Conservation (phyloP, 2,329 filamentous ascomycete genomes). For the Karstenula rhodostoma region DNA sequence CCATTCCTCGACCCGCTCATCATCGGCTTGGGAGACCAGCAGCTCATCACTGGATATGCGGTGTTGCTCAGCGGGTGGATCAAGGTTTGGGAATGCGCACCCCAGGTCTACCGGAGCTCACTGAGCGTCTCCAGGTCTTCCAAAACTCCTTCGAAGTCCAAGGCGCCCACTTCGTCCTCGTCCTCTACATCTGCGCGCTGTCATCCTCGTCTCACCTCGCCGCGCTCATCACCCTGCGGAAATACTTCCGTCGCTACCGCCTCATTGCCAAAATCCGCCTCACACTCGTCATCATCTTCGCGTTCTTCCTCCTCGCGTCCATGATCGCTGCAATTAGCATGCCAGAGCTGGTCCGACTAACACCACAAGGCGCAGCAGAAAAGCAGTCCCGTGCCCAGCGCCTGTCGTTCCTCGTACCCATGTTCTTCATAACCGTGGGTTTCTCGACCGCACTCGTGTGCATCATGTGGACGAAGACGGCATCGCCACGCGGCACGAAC, state of each 20-base stretch:
- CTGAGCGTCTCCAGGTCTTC: slow-evolving; percentile 25
- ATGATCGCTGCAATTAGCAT: slow-evolving; percentile 38
- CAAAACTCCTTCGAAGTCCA: slow-evolving; percentile 37
- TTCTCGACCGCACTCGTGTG: slow-evolving; percentile 40
- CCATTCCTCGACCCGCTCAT: slow-evolving; percentile 42
- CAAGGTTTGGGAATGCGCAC: slow-evolving; percentile 23
- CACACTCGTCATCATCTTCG: slow-evolving; percentile 37
- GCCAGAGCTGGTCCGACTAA: slow-evolving; percentile 19
- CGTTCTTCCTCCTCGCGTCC: slow-evolving; percentile 35
- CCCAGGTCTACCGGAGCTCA: background rate
- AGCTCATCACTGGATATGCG: slow-evolving; percentile 43
- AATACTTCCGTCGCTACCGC: slow-evolving; percentile 41
- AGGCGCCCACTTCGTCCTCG: slow-evolving; percentile 41
- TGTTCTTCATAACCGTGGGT: slow-evolving; percentile 38
- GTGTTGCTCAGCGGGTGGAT: slow-evolving; percentile 43
- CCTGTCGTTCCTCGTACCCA: slow-evolving; percentile 33
- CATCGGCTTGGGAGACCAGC: slow-evolving; percentile 43
- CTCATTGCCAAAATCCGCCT: slow-evolving; percentile 40
- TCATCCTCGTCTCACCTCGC: slow-evolving; percentile 44
- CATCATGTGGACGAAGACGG: slow-evolving; percentile 30
- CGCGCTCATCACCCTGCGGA: slow-evolving; percentile 41
- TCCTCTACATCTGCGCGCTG: slow-evolving; percentile 42
- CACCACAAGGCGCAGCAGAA: slow-evolving; percentile 11
- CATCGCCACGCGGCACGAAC: slow-evolving; percentile 13
- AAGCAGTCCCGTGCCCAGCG: slow-evolving; percentile 28